Evolutionary conservation across 768 basidiomycete genomes (phyloP).

Genomic region (Rhizopogon vesiculosus): DNA sequence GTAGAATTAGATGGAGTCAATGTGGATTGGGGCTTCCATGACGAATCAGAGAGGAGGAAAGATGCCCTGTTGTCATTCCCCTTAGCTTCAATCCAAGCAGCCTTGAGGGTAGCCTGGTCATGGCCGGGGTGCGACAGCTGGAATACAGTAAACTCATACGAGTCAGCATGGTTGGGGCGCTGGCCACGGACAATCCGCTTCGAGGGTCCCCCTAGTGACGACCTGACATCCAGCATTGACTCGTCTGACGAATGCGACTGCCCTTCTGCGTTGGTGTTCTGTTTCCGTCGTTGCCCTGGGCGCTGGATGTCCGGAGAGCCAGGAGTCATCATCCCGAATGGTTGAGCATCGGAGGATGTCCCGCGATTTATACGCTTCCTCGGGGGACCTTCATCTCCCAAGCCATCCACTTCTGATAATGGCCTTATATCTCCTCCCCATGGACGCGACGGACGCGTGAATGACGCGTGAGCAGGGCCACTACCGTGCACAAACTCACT

Average conservation of each 20-base stretch:
- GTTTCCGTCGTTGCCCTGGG: conserved; percentile 43
- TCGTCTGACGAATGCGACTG: conserved; percentile 68
- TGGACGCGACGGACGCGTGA: conserved; percentile 34
- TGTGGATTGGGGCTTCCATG: conserved; percentile 40
- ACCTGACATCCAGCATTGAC: conserved; percentile 47
- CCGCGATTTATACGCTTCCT: conserved; percentile 67
- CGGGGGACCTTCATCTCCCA: conserved; percentile 56
- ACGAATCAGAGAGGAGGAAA: conserved; percentile 49
- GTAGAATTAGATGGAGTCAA: conserved; percentile 15
- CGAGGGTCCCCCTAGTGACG: conserved; percentile 38
- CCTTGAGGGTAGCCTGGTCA: conserved; percentile 36
- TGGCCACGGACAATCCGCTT: conserved; percentile 52
- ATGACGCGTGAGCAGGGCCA: conserved; percentile 45
- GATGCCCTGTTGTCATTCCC: conserved; percentile 61
- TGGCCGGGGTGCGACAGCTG: conserved; percentile 54
- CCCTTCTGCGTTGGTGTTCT: conserved; percentile 31
- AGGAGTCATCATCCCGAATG: conserved; percentile 24
- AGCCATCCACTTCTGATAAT: conserved; percentile 33
- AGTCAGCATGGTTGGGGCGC: conserved; percentile 27
- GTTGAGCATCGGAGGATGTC: conserved; percentile 30
- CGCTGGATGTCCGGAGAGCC: conserved; percentile 58
- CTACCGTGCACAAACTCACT: conserved; percentile 50
- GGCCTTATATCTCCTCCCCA: conserved; percentile 33
- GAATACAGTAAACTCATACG: conserved; percentile 49
- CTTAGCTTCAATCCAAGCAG: conserved; percentile 64